A percentile compares a stretch with the other conserved stretches of the same genome.
These are phyloP conservation scores for Cyclocybe aegerita DNA, from an alignment of 768 basidiomycete genomes.

Conservation along the genomic window DNA sequence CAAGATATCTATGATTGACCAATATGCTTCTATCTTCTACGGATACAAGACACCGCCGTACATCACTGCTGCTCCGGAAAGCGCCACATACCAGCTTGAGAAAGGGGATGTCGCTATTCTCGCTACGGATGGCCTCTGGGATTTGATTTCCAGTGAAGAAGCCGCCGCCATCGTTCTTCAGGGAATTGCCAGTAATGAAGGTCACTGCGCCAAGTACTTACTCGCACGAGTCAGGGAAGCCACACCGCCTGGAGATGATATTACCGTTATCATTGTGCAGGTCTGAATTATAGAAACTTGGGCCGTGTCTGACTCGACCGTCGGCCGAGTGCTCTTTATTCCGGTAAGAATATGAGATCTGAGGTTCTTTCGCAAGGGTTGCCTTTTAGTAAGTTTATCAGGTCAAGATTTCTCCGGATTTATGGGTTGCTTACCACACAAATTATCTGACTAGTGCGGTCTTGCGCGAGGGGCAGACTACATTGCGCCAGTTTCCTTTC, in stretches of 20 bases:
- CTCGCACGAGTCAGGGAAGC: conserved; percentile 21
- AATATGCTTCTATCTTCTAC: conserved; percentile 34
- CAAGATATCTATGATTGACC: conserved; percentile 33
- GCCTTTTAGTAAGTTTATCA: background rate
- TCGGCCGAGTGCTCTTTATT: background rate
- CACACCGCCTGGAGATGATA: conserved; percentile 31
- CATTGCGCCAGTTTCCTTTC: too few species aligned
- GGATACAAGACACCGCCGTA: conserved; percentile 61
- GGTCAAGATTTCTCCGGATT: too few species aligned
- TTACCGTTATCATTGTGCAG: conserved; percentile 30
- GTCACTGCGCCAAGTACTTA: conserved; percentile 28
- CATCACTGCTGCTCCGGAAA: conserved; percentile 50
- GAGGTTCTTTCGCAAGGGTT: background rate
- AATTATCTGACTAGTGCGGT: too few species aligned
- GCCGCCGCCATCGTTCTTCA: conserved; percentile 39
- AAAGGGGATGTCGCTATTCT: conserved; percentile 45
- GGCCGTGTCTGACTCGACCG: background rate
- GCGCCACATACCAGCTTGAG: conserved; percentile 35
- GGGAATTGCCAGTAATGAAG: conserved; percentile 17
- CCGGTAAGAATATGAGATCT: background rate
- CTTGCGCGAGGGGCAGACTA: too few species aligned
- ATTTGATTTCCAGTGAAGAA: conserved; percentile 47
- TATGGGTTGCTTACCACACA: too few species aligned
- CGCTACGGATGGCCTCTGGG: conserved; percentile 59
- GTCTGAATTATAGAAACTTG: conserved; percentile 2